Base-by-base conservation (phyloP, 179 eudicot species). In the Dionaea muscipula region DNA sequence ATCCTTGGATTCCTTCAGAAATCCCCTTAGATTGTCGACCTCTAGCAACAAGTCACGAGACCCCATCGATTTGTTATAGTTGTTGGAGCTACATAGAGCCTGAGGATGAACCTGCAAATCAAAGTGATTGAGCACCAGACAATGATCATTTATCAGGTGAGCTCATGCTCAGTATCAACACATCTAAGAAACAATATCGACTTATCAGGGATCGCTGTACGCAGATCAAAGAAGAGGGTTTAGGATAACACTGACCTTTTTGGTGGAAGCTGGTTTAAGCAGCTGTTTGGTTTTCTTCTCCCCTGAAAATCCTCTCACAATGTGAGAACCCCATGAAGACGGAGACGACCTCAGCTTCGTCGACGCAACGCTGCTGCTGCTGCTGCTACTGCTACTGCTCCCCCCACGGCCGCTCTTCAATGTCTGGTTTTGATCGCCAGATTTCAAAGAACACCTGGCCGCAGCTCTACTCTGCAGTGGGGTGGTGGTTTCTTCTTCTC, bases 1-100 rank as follows among this genome's bases (percentile, higher is more conserved):
- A 11, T 75, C 85, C 72, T 83, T 86, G 0, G 87, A 83, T 50
- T 76, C 91, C 57, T 70, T 82, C 25, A 85, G 70, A 60, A 78
- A 61, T 36, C 68, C 76, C 70, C 95, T 78, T 53, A 83, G 62
- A 23, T 81, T 84, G 46, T 85, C 95, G 12, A 85, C 72, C 65
- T 85, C 95, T 13, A 72, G 68, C 26, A 78, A 77, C 68, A 85
- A 63, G 51, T 83, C 87, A 0, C 77, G 71, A 24, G 86, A 72
- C 1, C 78, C 82, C 2, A 56, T 51, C 17, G 70, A 24, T 19
- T 59, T 71, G 6, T 47, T 51, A 60, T 63, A 47, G 47, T 63
- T 56, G 6, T 36, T 26, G 1, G 20, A 26, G 14, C 14, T 31
- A 23, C 21, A 27, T 31, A 56, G 17, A 8, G 74, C 44, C 6